Evolutionary conservation across 73 alveolate species (phyloP).

Genomic region (Paramecium biaurelia): DNA sequence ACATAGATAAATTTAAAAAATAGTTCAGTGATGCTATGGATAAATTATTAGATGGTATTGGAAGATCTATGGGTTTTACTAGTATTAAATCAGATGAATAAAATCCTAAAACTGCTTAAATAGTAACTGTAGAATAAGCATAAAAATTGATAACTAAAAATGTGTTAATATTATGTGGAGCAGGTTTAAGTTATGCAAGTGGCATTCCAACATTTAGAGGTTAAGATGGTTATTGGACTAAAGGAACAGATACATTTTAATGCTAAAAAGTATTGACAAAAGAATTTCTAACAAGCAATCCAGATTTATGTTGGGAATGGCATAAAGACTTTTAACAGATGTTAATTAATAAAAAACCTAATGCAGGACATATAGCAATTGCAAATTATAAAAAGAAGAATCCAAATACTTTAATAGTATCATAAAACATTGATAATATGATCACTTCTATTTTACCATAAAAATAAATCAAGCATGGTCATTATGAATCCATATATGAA

Average conservation of each 20-base stretch:
- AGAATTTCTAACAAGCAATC: conserved; percentile 49
- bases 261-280: conserved; percentile 65
- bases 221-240: conserved; percentile 75
- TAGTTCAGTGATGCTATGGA: conserved; percentile 32
- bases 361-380: conserved; percentile 74
- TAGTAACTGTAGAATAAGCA: background rate
- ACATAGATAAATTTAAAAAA: background rate
- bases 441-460: conserved; percentile 53
- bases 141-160: background rate
- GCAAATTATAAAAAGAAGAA: conserved; percentile 7
- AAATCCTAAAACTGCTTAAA: background rate
- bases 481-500: conserved; percentile 68
- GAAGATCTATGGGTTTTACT: background rate
- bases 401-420: conserved; percentile 54
- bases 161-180: conserved; percentile 68
- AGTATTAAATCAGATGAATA: background rate
- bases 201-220: conserved; percentile 84
- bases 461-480: conserved; percentile 38
- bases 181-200: conserved; percentile 76
- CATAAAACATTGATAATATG: conserved; percentile 72
- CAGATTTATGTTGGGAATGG: conserved; percentile 75
- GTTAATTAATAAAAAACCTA: conserved; percentile 56
- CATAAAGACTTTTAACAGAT: conserved; percentile 68
- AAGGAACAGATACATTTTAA: conserved; percentile 47
- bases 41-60: background rate